Evolutionary conservation across 139 green algal genomes (phyloP).

Genomic region (Closterium sp.): DNA sequence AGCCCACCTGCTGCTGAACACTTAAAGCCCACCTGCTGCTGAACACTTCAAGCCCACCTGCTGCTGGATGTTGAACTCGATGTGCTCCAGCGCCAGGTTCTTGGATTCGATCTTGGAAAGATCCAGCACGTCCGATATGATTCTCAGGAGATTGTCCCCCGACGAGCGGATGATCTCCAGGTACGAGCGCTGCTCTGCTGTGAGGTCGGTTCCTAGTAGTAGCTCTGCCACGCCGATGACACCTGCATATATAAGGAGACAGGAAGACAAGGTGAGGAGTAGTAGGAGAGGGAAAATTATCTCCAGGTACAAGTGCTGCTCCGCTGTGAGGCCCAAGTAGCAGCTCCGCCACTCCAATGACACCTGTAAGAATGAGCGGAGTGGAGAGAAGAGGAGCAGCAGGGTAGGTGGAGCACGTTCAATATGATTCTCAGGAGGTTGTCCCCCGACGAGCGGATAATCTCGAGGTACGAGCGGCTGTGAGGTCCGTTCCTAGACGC

Average conservation of each 20-base stretch:
- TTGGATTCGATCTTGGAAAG: constrained; percentile 36
- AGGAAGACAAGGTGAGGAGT: neutral
- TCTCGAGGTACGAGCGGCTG: constrained; percentile 8
- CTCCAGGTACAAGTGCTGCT: constrained; percentile 56
- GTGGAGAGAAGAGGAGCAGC: no score
- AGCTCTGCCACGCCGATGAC: constrained; percentile 67
- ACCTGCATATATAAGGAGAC: constrained; percentile 4
- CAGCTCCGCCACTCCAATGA: constrained; percentile 65
- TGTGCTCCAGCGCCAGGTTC: constrained; percentile 29
- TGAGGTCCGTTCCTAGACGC: constrained; percentile 54
- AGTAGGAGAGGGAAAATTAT: neutral
- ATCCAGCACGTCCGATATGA: constrained; percentile 37
- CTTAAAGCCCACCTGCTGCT: no score
- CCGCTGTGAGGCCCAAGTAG: constrained; percentile 57
- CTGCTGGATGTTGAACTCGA: constrained; percentile 22
- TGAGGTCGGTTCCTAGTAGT: constrained; percentile 45
- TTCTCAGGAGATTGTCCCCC: constrained; percentile 35
- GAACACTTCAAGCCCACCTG: neutral
- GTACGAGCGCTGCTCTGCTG: constrained; percentile 59
- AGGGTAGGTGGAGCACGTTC: no score
- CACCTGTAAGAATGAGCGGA: constrained; percentile 39
- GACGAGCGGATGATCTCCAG: constrained; percentile 43
- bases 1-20: no score
- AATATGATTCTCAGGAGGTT: no score
- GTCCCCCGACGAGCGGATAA: no score